Percentiles rank a stretch among this genome's conserved stretches.
Conservation (phyloP, 2,329 filamentous ascomycete species). For the Decorospora gaudefroyi region DNA sequence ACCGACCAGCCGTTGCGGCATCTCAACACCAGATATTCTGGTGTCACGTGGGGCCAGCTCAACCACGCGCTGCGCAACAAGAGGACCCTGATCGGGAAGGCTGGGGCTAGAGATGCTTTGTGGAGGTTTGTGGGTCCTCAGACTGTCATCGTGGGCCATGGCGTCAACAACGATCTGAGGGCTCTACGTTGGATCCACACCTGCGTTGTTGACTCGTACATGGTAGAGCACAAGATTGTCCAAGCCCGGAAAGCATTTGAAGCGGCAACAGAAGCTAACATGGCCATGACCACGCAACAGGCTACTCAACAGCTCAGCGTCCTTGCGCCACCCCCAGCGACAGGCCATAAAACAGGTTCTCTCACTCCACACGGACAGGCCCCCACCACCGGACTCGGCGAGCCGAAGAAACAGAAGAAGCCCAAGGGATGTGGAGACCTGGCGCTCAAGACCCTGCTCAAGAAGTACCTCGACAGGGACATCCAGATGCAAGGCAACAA, state of each 20-base stretch:
- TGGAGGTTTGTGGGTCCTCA: conserved; percentile 53
- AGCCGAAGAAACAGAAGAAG: conserved; percentile 7
- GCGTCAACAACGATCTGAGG: conserved; percentile 50
- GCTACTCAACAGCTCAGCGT: neutral
- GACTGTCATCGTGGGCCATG: conserved; percentile 58
- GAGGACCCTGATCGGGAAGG: conserved; percentile 50
- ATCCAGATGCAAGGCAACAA: conserved; percentile 72
- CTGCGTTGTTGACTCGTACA: conserved; percentile 53
- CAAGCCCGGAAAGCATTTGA: conserved; percentile 15
- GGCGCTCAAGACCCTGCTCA: conserved; percentile 75
- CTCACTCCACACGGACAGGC: too few relatives aligned
- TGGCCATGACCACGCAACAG: neutral
- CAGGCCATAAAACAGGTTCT: too few relatives aligned
- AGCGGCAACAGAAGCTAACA: neutral
- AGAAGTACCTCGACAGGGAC: conserved; percentile 80
- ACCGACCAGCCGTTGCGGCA: conserved; percentile 55
- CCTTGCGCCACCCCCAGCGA: too few relatives aligned
- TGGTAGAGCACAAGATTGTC: conserved; percentile 23
- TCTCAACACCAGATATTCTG: conserved; percentile 58
- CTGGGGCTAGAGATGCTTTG: conserved; percentile 51
- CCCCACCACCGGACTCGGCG: neutral
- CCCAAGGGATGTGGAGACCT: conserved; percentile 11
- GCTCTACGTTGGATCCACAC: conserved; percentile 57
- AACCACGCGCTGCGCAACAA: conserved; percentile 39
- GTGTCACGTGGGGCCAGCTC: conserved; percentile 52